Percentiles rank a stretch among this genome's conserved stretches.
These are phyloP conservation scores for Theobroma grandiflorum DNA, from an alignment of 441 rosid genomes.

Conservation along the genomic window DNA sequence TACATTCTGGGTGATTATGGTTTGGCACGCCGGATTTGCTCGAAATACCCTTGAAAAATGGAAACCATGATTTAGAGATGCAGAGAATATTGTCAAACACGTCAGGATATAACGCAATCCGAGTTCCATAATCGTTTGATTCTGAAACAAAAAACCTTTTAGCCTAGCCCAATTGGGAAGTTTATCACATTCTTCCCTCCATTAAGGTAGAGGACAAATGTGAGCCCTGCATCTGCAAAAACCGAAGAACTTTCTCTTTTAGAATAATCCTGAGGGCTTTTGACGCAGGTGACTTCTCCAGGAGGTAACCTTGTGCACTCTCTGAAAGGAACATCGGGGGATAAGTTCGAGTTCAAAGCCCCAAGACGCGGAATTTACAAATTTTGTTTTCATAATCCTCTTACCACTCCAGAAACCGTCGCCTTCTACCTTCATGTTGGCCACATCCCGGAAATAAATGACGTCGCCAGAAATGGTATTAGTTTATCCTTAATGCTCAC, in stretches of 20 bases:
- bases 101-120: no score
- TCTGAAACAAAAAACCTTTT: no score
- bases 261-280: background rate
- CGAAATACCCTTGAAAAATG: no score
- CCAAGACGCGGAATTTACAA: slow-evolving; percentile 85
- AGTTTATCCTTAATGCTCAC: background rate
- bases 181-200: no score
- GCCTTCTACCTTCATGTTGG: slow-evolving; percentile 90
- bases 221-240: background rate
- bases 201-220: background rate
- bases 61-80: no score
- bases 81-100: no score
- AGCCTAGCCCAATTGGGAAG: no score
- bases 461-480: slow-evolving; percentile 80
- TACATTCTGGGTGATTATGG: background rate
- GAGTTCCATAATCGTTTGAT: no score
- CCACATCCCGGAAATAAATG: slow-evolving; percentile 82
- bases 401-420: slow-evolving; percentile 79
- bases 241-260: background rate
- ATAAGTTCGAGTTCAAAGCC: slow-evolving; percentile 82
- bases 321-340: slow-evolving; percentile 83
- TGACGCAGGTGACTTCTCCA: slow-evolving; percentile 73
- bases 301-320: slow-evolving; percentile 61
- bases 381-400: slow-evolving; percentile 88
- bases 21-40: background rate